Evolutionary conservation across 2,329 filamentous ascomycete genomes (phyloP).

Genomic region (Ophiostoma pallidulum): DNA sequence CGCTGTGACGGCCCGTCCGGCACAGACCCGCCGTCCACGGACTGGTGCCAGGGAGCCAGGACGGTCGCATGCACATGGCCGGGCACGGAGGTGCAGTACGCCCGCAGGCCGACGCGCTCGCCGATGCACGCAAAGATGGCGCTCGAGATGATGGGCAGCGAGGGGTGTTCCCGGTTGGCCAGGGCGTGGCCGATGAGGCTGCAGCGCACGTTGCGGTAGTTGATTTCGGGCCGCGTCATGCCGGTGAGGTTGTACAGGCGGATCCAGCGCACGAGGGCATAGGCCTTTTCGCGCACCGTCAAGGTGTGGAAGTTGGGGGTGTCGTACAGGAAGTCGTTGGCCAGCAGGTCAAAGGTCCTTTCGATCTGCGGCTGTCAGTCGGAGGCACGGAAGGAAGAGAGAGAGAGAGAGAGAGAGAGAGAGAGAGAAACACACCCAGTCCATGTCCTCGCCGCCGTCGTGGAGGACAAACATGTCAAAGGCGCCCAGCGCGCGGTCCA

Average conservation of each 20-base stretch:
- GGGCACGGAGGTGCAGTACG: conserved; percentile 71
- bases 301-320: conserved; percentile 44
- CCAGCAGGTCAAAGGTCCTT: conserved; percentile 51
- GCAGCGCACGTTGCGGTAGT: conserved; percentile 75
- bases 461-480: conserved; percentile 86
- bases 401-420: conserved; percentile 4
- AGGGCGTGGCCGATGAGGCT: conserved; percentile 80
- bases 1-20: conserved; percentile 28
- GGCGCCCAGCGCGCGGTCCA: conserved; percentile 68
- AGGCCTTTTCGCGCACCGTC: conserved; percentile 57
- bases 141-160: conserved; percentile 76
- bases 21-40: conserved; percentile 44
- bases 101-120: conserved; percentile 61
- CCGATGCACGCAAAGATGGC: conserved; percentile 81
- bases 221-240: conserved; percentile 49
- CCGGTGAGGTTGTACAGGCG: conserved; percentile 60
- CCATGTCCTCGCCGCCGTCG: conserved; percentile 61
- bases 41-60: conserved; percentile 47
- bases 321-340: conserved; percentile 42
- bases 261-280: conserved; percentile 60
- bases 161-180: conserved; percentile 61
- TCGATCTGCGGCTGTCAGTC: conserved; percentile 13
- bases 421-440: conserved; percentile 45
- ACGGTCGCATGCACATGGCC: conserved; percentile 80
- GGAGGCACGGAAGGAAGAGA: background rate